A percentile compares a stretch with the other conserved stretches of the same genome.
Evolutionary conservation across 2,329 filamentous ascomycete genomes (phyloP).

Genomic region (Pestalotiopsis sp.): DNA sequence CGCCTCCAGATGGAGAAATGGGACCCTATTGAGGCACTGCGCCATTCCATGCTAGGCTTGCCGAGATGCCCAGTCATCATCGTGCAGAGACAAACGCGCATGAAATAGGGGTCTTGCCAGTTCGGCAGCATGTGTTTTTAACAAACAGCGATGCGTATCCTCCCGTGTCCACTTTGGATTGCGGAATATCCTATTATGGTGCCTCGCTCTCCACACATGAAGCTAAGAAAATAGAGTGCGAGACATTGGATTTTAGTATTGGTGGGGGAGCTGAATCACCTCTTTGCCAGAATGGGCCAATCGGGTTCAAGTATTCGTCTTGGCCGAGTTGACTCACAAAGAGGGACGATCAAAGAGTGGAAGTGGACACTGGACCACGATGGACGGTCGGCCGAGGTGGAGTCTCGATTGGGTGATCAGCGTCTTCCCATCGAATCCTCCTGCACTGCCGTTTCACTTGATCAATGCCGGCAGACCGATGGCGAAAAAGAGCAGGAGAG

Average conservation of each 20-base stretch:
- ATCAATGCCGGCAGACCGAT: background rate
- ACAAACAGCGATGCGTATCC: background rate
- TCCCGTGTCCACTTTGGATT: background rate
- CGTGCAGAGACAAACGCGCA: background rate
- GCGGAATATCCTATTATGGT: background rate
- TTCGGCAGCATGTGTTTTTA: background rate
- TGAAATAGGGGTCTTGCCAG: background rate
- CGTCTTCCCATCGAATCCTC: background rate
- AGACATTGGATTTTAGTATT: background rate
- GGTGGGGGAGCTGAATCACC: background rate
- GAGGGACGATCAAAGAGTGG: background rate
- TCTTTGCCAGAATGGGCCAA: background rate
- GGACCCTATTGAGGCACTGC: background rate
- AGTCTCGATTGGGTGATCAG: too few relatives aligned
- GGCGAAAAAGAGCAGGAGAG: background rate
- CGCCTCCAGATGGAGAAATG: background rate
- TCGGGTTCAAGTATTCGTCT: background rate
- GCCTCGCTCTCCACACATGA: constrained; percentile 1
- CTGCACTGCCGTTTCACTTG: background rate
- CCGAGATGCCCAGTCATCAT: background rate
- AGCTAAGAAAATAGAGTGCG: constrained; percentile 1
- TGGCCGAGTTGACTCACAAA: constrained; percentile 6
- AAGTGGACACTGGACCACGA: background rate
- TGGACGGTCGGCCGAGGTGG: background rate
- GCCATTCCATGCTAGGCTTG: background rate